Evolutionary conservation across 2,329 filamentous ascomycete species (phyloP).

Genomic region (Alternaria consortialis): DNA sequence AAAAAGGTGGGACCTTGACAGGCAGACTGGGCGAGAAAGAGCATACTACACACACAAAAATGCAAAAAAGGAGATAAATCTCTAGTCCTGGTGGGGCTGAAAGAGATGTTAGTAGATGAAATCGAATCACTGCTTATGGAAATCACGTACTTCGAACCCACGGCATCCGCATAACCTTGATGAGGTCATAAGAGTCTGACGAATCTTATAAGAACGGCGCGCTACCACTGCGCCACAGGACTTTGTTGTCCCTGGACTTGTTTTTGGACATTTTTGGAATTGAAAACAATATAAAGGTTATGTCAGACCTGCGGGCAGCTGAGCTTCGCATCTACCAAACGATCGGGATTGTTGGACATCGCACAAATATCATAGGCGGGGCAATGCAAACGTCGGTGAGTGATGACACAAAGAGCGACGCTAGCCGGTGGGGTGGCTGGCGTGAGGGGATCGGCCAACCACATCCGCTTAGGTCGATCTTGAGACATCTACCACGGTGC

Average conservation of each 20-base stretch:
- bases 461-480: constrained; percentile 18
- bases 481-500: constrained; percentile 15
- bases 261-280: constrained; percentile 24
- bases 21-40: not conserved
- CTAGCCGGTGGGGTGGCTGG: constrained; percentile 15
- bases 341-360: not conserved
- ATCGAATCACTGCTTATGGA: constrained; percentile 1
- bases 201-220: constrained; percentile 59
- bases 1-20: not conserved
- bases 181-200: constrained; percentile 48
- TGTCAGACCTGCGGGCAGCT: too few species aligned
- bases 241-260: constrained; percentile 30
- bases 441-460: constrained; percentile 23
- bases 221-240: constrained; percentile 60
- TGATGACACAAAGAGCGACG: constrained; percentile 17
- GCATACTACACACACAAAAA: not conserved
- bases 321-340: not conserved
- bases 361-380: constrained; percentile 9
- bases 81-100: constrained; percentile 23
- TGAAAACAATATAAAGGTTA: too few species aligned
- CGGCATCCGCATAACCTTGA: constrained; percentile 57
- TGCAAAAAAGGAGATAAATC: constrained; percentile 13
- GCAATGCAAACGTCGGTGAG: constrained; percentile 16
- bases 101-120: constrained; percentile 10
- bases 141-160: constrained; percentile 47